Evolutionary conservation across 2,329 filamentous ascomycete genomes (phyloP).

Genomic region (Aspergillus persii): DNA sequence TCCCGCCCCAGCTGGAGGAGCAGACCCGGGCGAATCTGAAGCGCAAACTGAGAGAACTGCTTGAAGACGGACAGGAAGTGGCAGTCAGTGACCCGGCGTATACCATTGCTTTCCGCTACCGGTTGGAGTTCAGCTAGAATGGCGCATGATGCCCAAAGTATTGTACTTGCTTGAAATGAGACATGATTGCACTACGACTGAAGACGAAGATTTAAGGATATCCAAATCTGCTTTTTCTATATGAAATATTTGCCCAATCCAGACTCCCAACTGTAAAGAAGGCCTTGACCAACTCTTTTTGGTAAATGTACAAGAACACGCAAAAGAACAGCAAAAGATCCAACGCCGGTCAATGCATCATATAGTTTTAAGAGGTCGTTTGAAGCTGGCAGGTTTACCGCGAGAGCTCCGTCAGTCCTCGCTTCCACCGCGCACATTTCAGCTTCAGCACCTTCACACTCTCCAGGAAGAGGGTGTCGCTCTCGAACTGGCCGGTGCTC

Average conservation of each 20-base stretch:
- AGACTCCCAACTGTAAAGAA: constrained; percentile 34
- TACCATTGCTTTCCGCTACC: constrained; percentile 66
- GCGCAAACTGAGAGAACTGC: constrained; percentile 73
- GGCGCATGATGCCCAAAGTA: constrained; percentile 7
- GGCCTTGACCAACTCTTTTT: constrained; percentile 31
- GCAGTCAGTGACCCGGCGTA: constrained; percentile 93
- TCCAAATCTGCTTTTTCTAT: constrained; percentile 26
- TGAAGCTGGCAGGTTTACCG: constrained; percentile 23
- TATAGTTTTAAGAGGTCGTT: constrained; percentile 13
- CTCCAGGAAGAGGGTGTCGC: constrained; percentile 90
- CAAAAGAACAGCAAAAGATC: constrained; percentile 26
- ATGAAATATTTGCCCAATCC: constrained; percentile 26
- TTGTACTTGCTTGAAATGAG: constrained; percentile 11
- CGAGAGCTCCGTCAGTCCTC: constrained; percentile 44
- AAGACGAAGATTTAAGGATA: constrained; percentile 11
- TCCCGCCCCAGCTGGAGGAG: constrained; percentile 75
- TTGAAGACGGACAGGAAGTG: constrained; percentile 80
- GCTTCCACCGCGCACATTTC: constrained; percentile 63
- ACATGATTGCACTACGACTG: constrained; percentile 13
- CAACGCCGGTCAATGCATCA: constrained; percentile 43
- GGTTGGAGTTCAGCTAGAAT: constrained; percentile 46
- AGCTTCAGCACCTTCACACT: constrained; percentile 78
- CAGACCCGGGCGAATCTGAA: constrained; percentile 78
- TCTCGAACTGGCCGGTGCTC: constrained; percentile 92
- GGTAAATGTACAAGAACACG: constrained; percentile 33